Percentiles rank a stretch among this genome's conserved stretches.
Evolutionary conservation across 2,329 filamentous ascomycete genomes (phyloP).

Genomic region (Pseudovirgaria hyperparasitica): DNA sequence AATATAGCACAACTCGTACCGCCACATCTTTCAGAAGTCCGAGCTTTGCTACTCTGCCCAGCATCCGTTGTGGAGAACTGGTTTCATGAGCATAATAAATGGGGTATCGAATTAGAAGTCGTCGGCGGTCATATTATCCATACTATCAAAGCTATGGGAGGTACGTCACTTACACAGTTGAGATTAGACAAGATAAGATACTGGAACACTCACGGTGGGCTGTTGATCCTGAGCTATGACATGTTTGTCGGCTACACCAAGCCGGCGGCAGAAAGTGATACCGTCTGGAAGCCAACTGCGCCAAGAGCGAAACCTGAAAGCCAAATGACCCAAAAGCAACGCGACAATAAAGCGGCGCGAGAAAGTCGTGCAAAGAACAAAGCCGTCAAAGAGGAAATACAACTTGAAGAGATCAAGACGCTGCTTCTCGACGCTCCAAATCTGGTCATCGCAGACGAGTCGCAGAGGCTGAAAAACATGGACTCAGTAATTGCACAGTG

Average conservation of each 20-base stretch:
- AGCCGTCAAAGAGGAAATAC: no score
- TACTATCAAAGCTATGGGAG: no score
- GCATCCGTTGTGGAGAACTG: slow-evolving; percentile 68
- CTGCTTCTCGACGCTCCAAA: slow-evolving; percentile 49
- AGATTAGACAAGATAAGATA: slow-evolving; percentile 35
- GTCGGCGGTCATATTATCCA: no score
- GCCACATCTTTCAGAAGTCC: slow-evolving; percentile 44
- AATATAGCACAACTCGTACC: slow-evolving; percentile 56
- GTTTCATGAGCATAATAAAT: slow-evolving; percentile 61
- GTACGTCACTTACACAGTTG: no score
- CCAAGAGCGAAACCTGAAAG: slow-evolving; percentile 26
- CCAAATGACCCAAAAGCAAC: slow-evolving; percentile 16
- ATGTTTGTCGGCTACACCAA: no score
- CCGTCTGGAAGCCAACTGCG: no score
- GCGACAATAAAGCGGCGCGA: slow-evolving; percentile 24
- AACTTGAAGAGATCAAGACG: neutral
- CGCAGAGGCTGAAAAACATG: slow-evolving; percentile 64
- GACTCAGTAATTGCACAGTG: slow-evolving; percentile 39
- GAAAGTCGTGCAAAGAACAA: no score
- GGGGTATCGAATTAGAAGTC: slow-evolving; percentile 36
- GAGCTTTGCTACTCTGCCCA: slow-evolving; percentile 64
- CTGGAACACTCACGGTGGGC: slow-evolving; percentile 56
- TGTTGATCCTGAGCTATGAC: slow-evolving; percentile 65
- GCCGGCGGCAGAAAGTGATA: no score
- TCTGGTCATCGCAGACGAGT: slow-evolving; percentile 75